These are phyloP conservation scores for Spathaspora sp. DNA, from an alignment of 805 yeast species.

Conservation along the genomic window DNA sequence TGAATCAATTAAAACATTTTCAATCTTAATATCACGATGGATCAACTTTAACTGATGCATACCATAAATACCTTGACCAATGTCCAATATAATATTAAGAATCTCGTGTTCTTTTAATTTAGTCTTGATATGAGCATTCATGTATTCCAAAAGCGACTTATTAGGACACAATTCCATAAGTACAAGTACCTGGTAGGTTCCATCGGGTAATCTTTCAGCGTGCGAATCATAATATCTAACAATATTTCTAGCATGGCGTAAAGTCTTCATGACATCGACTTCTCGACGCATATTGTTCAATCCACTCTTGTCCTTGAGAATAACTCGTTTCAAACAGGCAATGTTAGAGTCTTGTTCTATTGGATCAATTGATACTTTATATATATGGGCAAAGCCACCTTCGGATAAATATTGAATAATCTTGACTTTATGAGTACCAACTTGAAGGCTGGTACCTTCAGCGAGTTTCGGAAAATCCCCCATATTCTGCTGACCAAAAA, in stretches of 20 bases:
- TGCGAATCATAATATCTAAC: slow-evolving; percentile 74
- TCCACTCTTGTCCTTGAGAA: slow-evolving; percentile 69
- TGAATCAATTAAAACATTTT: slow-evolving; percentile 80
- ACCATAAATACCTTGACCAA: slow-evolving; percentile 71
- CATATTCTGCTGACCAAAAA: slow-evolving; percentile 9
- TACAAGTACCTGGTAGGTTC: slow-evolving; percentile 77
- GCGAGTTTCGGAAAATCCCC: slow-evolving; percentile 28
- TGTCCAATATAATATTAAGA: slow-evolving; percentile 77
- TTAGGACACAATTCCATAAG: slow-evolving; percentile 93
- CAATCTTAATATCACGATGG: slow-evolving; percentile 92
- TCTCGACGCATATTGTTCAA: slow-evolving; percentile 64
- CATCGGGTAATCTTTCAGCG: slow-evolving; percentile 55
- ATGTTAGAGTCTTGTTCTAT: slow-evolving; percentile 39
- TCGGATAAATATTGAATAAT: slow-evolving; percentile 36
- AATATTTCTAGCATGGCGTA: slow-evolving; percentile 53
- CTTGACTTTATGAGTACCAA: slow-evolving; percentile 38
- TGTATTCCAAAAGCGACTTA: slow-evolving; percentile 80
- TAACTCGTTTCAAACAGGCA: slow-evolving; percentile 71
- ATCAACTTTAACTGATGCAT: slow-evolving; percentile 82
- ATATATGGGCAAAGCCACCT: slow-evolving; percentile 82
- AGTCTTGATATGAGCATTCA: slow-evolving; percentile 80
- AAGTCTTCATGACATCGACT: slow-evolving; percentile 73
- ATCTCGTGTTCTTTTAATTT: slow-evolving; percentile 77
- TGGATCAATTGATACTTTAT: slow-evolving; percentile 57
- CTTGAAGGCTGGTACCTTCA: slow-evolving; percentile 36